Evolutionary conservation across 139 green algal species (phyloP).

Genomic region (Gonium pectorale): DNA sequence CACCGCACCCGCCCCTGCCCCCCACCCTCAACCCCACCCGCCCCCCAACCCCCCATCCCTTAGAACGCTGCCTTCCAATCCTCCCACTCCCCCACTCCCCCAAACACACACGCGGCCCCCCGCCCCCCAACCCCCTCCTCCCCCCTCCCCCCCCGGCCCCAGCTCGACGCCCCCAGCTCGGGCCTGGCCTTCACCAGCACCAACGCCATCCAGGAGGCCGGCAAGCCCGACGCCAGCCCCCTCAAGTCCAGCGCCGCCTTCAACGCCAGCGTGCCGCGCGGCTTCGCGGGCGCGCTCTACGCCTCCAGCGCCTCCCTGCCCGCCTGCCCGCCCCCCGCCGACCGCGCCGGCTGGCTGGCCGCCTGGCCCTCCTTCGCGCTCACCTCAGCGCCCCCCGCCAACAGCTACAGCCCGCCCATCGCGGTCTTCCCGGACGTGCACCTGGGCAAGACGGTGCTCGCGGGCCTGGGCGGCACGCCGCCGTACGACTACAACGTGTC

Average conservation of each 20-base stretch:
- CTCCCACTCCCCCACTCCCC: too few species aligned
- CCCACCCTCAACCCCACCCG: too few species aligned
- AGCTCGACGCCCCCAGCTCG: background rate
- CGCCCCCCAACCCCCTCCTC: too few species aligned
- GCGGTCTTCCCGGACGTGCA: background rate
- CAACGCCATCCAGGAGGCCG: background rate
- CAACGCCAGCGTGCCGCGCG: background rate
- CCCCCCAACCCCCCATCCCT: too few species aligned
- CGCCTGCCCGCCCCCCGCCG: background rate
- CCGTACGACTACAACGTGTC: slow-evolving; percentile 21
- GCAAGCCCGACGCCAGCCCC: background rate
- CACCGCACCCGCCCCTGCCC: too few species aligned
- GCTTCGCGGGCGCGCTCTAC: background rate
- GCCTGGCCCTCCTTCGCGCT: slow-evolving; percentile 19
- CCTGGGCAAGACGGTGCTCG: background rate
- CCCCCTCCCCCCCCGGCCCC: background rate
- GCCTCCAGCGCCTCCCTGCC: background rate
- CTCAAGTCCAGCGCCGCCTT: background rate
- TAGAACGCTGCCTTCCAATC: too few species aligned
- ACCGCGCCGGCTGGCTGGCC: slow-evolving; percentile 15
- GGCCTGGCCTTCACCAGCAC: background rate
- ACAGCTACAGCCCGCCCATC: background rate
- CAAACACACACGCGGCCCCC: too few species aligned
- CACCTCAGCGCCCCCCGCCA: background rate
- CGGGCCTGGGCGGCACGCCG: background rate